Base-by-base conservation (phyloP, 164 flowering plant species). In the Litsea cubeba region DNA sequence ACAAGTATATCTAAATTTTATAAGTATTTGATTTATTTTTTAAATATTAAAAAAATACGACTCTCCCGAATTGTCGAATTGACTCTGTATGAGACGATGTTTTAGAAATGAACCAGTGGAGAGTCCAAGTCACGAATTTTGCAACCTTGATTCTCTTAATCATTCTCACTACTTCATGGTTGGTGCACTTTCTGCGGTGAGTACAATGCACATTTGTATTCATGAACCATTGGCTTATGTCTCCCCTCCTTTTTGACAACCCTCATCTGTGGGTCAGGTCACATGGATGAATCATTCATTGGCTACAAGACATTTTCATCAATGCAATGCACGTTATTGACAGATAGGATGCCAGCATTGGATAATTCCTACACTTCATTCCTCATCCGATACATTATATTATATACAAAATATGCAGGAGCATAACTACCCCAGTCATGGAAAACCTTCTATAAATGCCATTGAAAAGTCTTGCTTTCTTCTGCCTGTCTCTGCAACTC, bases 231-330 rank as follows among this genome's bases (percentile, higher is more conserved):
- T 14, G 60, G 60, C 0, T 54, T 54, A 54, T 8, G 12, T 14
- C 60, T 18, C 60, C 60, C 60, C 60, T 54, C 5, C 60, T 54
- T 40, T 7, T 40, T 40, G 46, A 8, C 46, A 40, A 8, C 10
- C 10, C 11, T 40, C 46, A 40, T 5, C 10, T 40, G 46, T 40
- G 46, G 46, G 46, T 8, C 46, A 40, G 28, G n/a, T 71, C 54
- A 71, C 74, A 71, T 35, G 74, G 54, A 18, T 65, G 50, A 60
- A 58, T 60, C 65, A 71, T 71, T 40, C 24, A 72, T 72, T 62
- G n/a, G 32, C 68, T 72, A 40, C 35, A 51, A 24, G 74, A 63
- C 74, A 23, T n/a, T 35, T 63, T 54, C 58, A 63, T 23, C 32
- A 63, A 40, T 8, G 32, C 32, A 63, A 40, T 8, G 32, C 68